Evolutionary conservation across 169 alveolate genomes (phyloP).

Genomic region (Plasmodium inui): DNA sequence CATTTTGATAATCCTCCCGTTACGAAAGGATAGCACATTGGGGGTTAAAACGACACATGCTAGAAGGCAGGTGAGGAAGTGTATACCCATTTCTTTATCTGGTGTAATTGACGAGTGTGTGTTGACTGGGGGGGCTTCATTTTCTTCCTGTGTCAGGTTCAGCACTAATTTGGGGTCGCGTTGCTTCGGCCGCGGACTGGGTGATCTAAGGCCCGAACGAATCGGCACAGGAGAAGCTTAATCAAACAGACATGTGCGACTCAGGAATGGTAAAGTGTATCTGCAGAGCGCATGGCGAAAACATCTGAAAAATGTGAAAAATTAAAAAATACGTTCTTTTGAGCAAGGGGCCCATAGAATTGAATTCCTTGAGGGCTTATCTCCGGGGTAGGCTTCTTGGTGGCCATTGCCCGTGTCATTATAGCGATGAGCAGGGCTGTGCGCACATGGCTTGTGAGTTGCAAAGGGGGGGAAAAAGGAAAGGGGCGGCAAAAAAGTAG

Average conservation of each 20-base stretch:
- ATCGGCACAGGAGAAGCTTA: background rate
- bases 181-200: background rate
- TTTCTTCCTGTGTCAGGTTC: background rate
- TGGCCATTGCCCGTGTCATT: background rate
- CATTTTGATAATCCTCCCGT: background rate
- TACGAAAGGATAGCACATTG: slow-evolving; percentile 6
- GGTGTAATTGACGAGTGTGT: background rate
- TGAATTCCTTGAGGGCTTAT: background rate
- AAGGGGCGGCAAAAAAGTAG: background rate
- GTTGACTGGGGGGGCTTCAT: background rate
- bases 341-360: background rate
- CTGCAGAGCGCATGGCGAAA: background rate
- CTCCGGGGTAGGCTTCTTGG: background rate
- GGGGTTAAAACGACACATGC: background rate
- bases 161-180: background rate
- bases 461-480: background rate
- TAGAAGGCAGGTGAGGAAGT: background rate
- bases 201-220: background rate
- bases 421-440: no score
- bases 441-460: background rate
- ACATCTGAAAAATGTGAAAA: background rate
- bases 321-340: background rate
- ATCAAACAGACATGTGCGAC: background rate
- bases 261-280: background rate
- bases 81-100: slow-evolving; percentile 27